Base-by-base conservation (phyloP, 129 eudicot genomes). In the Tanacetum coccineum region DNA sequence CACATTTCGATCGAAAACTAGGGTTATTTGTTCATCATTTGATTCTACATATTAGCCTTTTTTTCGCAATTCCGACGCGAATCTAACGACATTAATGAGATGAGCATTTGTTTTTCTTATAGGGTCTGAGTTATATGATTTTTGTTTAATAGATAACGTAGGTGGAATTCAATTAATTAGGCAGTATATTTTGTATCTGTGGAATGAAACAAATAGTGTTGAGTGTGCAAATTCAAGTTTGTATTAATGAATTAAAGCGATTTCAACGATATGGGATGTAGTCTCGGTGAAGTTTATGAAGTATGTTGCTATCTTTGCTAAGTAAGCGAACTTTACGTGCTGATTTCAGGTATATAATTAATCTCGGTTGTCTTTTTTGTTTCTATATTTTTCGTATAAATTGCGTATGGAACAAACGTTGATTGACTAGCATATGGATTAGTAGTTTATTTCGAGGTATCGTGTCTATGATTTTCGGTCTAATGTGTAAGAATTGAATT, bases 241-340 rank as follows among this genome's bases (percentile, higher is more conserved):
- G 19, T 20, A 21, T 45, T 52, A 15, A 60, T 75, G 79, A 56
- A 17, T 66, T 66, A 68, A 61, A 65, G 70, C 68, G 9, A 39
- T 64, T 32, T 28, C 21, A n/a, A 15, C 62, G 67, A 53, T 59
- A 72, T 72, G 78, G 78, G 78, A 67, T 61, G 61, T 66, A 67
- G 82, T 62, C 17, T 67, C 62, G 78, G 44, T 78, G 26, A 52
- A n/a, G 47, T 73, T 72, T 66, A 39, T 53, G 74, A 78, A 78
- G 78, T 36, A 91, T 91, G 97, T 91, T 91, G 93, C 83, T 91
- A 78, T 87, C 95, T 70, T 87, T 85, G 84, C 82, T 87, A 84
- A 87, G 95, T 82, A 87, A 79, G 90, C 82, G 97, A 68, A 48
- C 84, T 40, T 85, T 87, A 75, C 79, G 86, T 47, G 90, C 85